Conservation (phyloP, 106 monocot genomes). For the Narthecium ossifragum region DNA sequence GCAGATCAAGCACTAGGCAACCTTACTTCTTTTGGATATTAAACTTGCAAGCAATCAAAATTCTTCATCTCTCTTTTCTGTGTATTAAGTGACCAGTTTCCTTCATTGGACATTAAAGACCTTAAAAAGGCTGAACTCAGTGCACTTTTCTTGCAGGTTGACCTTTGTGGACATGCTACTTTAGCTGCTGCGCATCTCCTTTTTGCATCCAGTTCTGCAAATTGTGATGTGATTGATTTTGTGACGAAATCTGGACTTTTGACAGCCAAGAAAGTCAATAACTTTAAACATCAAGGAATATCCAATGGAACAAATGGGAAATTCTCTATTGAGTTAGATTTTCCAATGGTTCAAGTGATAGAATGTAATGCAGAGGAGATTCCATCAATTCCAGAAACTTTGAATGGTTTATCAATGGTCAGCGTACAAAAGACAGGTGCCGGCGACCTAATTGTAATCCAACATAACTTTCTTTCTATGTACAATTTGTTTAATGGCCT, state of each 20-base stretch:
- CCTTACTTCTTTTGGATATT: too few species aligned
- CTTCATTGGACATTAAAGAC: too few species aligned
- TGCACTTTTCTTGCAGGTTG: slow-evolving; percentile 39
- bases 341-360: slow-evolving; percentile 37
- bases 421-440: slow-evolving; percentile 34
- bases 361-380: slow-evolving; percentile 36
- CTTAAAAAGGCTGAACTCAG: not conserved
- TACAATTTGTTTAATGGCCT: too few species aligned
- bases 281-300: not conserved
- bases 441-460: slow-evolving; percentile 25
- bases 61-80: too few species aligned
- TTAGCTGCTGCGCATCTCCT: slow-evolving; percentile 87
- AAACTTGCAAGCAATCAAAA: too few species aligned
- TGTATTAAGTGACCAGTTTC: too few species aligned
- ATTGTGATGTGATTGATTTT: slow-evolving; percentile 53
- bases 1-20: too few species aligned
- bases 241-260: slow-evolving; percentile 62
- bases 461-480: too few species aligned
- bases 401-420: slow-evolving; percentile 42
- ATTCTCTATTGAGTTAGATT: slow-evolving; percentile 74
- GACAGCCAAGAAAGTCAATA: slow-evolving; percentile 47
- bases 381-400: slow-evolving; percentile 48
- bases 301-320: slow-evolving; percentile 1
- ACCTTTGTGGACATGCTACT: slow-evolving; percentile 86
- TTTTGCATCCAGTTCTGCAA: slow-evolving; percentile 34